Conservation (phyloP, 495 filamentous ascomycete species). For the Margaritispora aquatica region DNA sequence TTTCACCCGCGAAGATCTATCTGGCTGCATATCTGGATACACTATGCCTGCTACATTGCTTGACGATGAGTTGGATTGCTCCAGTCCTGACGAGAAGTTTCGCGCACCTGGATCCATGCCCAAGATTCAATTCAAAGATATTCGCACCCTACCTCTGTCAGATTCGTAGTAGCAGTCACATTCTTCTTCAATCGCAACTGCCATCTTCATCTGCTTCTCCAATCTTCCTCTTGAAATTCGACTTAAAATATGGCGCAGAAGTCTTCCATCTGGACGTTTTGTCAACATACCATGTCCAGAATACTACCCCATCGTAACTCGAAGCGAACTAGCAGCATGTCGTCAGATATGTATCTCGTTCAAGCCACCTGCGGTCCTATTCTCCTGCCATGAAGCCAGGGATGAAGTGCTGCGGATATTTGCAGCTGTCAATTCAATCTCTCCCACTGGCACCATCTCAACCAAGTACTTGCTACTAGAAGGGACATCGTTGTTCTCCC, state of each 20-base stretch:
- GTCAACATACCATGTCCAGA: neutral
- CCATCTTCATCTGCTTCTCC: neutral
- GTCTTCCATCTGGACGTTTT: neutral
- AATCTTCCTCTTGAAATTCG: neutral
- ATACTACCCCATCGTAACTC: neutral
- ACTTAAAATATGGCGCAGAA: neutral
- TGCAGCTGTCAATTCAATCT: neutral
- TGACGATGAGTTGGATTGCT: too few species aligned
- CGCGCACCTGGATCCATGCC: too few species aligned
- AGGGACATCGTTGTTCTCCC: neutral
- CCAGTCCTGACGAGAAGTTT: too few species aligned
- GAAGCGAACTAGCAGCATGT: neutral
- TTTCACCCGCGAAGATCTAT: too few species aligned
- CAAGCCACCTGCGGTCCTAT: neutral
- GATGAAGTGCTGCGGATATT: neutral
- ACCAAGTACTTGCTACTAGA: neutral
- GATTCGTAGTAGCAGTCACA: neutral
- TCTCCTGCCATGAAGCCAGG: neutral
- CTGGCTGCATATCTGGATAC: too few species aligned
- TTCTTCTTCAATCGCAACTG: neutral
- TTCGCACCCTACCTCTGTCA: too few species aligned
- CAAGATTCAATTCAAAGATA: too few species aligned
- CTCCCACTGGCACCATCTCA: neutral
- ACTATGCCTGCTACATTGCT: too few species aligned
- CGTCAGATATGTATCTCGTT: neutral